Conservation (phyloP, 148 eudicot genomes). For the Rhododendron henanense region DNA sequence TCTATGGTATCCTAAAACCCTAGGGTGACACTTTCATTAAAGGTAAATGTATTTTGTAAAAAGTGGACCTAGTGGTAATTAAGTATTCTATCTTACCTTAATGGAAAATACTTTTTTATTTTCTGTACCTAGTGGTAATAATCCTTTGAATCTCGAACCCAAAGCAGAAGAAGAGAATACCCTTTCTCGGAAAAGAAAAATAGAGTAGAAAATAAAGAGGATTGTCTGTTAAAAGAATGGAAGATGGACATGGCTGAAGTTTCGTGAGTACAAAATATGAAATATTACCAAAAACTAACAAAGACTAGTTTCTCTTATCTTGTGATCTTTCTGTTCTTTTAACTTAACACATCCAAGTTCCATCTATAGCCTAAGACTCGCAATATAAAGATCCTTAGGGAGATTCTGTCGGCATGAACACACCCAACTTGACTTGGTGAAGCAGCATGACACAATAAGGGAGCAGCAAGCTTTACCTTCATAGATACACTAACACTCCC, state of each 20-base stretch:
- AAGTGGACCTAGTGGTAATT: no score
- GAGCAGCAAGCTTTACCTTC: background rate
- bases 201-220: background rate
- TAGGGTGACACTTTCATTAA: no score
- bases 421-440: background rate
- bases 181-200: background rate
- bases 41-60: no score
- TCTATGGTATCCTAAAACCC: no score
- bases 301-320: background rate
- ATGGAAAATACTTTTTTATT: no score
- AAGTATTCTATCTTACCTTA: no score
- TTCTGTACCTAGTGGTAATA: no score
- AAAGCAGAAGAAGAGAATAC: background rate
- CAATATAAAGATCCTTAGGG: background rate
- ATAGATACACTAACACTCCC: background rate
- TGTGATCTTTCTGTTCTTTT: background rate
- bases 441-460: background rate
- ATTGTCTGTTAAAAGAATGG: background rate
- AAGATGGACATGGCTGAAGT: background rate
- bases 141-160: background rate
- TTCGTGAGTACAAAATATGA: background rate
- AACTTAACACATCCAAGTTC: background rate
- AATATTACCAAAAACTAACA: background rate
- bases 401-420: background rate
- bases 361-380: background rate